phyloP scores from a whole-genome alignment of 2,329 filamentous ascomycete species.

The Pyrenophora seminiperda region DNA sequence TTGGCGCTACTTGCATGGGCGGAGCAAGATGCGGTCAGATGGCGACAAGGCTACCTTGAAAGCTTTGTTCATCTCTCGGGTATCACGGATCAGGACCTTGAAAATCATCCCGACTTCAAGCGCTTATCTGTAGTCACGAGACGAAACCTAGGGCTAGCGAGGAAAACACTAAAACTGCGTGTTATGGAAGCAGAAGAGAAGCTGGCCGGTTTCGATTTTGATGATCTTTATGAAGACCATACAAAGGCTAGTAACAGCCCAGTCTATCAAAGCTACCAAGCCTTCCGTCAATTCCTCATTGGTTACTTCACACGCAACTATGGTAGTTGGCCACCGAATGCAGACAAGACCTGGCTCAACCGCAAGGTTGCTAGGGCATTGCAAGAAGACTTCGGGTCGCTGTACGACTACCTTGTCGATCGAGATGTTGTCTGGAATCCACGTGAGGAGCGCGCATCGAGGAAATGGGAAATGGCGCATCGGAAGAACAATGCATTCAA shows the following conservation, averaged over 20 bases:
- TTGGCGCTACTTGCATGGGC: constrained; percentile 69
- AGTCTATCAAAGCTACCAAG: constrained; percentile 62
- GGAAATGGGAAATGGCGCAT: constrained; percentile 67
- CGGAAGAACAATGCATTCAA: constrained; percentile 43
- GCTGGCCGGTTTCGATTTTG: constrained; percentile 64
- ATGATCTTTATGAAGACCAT: constrained; percentile 61
- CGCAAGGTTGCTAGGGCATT: constrained; percentile 61
- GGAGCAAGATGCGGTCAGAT: constrained; percentile 65
- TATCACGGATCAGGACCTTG: constrained; percentile 53
- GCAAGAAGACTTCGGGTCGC: constrained; percentile 69
- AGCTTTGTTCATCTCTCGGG: constrained; percentile 70
- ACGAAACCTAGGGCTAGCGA: constrained; percentile 66
- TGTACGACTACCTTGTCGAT: constrained; percentile 74
- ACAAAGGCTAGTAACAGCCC: constrained; percentile 45
- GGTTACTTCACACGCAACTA: constrained; percentile 62
- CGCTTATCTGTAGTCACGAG: constrained; percentile 65
- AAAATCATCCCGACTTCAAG: constrained; percentile 63
- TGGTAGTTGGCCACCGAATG: constrained; percentile 65
- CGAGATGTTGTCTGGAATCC: constrained; percentile 69
- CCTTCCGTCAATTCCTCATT: constrained; percentile 65
- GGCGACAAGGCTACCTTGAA: constrained; percentile 71
- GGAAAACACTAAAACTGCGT: constrained; percentile 65
- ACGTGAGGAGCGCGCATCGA: constrained; percentile 63
- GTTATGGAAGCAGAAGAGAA: constrained; percentile 67
- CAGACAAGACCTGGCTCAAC: constrained; percentile 60